These are phyloP conservation scores for Ramichloridium luteum DNA, from an alignment of 2,329 filamentous ascomycete species.

Conservation along the genomic window DNA sequence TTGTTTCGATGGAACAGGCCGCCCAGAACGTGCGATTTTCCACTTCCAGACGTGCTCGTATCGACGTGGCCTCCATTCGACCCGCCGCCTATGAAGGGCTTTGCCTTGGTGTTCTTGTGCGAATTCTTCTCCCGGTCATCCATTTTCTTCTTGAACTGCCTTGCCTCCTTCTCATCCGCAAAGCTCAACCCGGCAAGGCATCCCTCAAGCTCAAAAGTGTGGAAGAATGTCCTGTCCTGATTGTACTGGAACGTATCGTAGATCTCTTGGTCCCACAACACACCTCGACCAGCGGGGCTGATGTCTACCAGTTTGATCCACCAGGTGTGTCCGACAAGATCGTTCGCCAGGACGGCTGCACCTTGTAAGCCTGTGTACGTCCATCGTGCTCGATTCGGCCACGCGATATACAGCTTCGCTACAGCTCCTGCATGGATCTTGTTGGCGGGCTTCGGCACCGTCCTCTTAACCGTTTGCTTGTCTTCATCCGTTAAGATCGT, in stretches of 20 bases:
- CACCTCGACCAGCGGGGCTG: conserved; percentile 69
- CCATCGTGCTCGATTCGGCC: conserved; percentile 79
- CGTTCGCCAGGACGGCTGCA: conserved; percentile 80
- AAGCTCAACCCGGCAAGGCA: conserved; percentile 86
- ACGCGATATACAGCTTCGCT: conserved; percentile 82
- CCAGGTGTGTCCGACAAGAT: conserved; percentile 87
- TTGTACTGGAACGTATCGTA: conserved; percentile 93
- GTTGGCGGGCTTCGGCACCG: conserved; percentile 85
- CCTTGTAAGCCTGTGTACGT: conserved; percentile 88
- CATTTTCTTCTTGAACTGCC: conserved; percentile 95
- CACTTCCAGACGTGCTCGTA: conserved; percentile 9
- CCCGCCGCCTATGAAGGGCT: conserved; percentile 17
- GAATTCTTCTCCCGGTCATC: conserved; percentile 92
- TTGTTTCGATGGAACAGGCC: conserved; percentile 17
- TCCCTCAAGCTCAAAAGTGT: conserved; percentile 90
- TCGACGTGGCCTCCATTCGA: conserved; percentile 8
- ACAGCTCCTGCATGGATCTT: conserved; percentile 96
- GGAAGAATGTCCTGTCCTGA: conserved; percentile 94
- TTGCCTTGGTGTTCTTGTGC: conserved; percentile 66
- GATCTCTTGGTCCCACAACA: conserved; percentile 96
- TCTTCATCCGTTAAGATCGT: conserved; percentile 74
- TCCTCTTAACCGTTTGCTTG: conserved; percentile 91
- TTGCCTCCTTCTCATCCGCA: conserved; percentile 93
- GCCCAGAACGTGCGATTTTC: conserved; percentile 13
- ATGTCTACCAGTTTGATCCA: conserved; percentile 98